phyloP scores from a whole-genome alignment of 177 flowering plant genomes.

The Vitis hybrid region DNA sequence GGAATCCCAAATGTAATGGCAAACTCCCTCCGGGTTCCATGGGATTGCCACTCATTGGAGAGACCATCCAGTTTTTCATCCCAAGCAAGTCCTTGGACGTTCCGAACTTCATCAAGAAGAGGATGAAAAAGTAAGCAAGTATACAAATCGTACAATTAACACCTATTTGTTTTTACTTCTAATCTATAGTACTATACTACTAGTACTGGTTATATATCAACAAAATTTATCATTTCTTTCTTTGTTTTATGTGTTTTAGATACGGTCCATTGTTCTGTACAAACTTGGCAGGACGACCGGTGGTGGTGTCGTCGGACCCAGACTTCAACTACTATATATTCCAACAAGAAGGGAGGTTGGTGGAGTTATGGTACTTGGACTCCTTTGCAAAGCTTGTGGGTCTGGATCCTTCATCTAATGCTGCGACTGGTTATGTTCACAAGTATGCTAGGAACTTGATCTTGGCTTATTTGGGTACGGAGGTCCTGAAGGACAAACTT shows the following conservation, averaged over 20 bases:
- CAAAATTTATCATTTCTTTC: no score
- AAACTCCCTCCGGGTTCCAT: conserved; percentile 43
- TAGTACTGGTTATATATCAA: not conserved
- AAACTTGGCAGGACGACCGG: conserved; percentile 15
- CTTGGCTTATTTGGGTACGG: conserved; percentile 7
- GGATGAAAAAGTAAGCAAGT: conserved; percentile 12
- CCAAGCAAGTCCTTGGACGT: conserved; percentile 14
- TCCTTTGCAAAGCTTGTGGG: conserved; percentile 9
- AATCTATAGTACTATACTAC: not conserved
- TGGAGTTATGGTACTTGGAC: conserved; percentile 12
- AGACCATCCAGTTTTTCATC: conserved; percentile 29
- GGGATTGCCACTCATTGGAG: conserved; percentile 42
- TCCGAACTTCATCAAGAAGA: conserved; percentile 20
- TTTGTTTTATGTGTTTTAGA: not conserved
- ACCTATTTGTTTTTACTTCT: no score
- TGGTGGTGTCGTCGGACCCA: conserved; percentile 15
- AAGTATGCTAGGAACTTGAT: conserved; percentile 13
- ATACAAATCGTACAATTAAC: not conserved
- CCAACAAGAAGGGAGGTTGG: conserved; percentile 20
- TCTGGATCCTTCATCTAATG: conserved; percentile 4
- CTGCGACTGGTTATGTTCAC: conserved; percentile 9
- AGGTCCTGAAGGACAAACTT: conserved; percentile 11
- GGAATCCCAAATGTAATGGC: conserved; percentile 31
- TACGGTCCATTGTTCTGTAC: conserved; percentile 8
- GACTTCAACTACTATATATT: conserved; percentile 15